Base-by-base conservation (phyloP, 1,284 basidiomycete species). In the Fomitopsis betulina region DNA sequence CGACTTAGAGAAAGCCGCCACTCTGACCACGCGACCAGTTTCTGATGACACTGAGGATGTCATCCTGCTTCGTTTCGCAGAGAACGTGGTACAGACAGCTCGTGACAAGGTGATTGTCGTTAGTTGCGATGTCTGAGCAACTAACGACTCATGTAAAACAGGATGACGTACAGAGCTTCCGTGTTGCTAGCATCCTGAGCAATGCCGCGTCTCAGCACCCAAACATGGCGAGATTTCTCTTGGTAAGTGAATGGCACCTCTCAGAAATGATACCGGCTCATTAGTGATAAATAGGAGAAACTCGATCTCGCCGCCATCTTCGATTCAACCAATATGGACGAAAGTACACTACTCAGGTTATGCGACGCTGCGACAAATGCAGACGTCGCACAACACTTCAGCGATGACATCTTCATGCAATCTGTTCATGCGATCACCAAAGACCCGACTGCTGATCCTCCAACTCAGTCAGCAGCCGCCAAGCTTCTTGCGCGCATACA, bases 191-290 rank as follows among this genome's bases (percentile, higher is more conserved):
- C 32, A 73, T 89, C 56, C 72, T 90, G 37, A 81, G 76, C 43
- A 78, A 84, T 58, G 75, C 81, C 8, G 86, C 87, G 8, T 83
- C 84, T 17, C 88, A 91, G 66, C 77, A 80, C 65, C 81, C 85
- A 1, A 68, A 68, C 12, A 63, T 81, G 60, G 67, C 75, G 5
- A 71, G 68, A 25, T 64, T 67, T 25, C 73, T 83, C 12, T 71
- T 88, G 67, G 81, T 84, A 30, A 64, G 47, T 37, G 17, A 27
- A 1, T 10, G 0, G 38, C 12, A 12, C 1, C 23, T 5, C 5
- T 19, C 17, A 10, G n/a, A 38, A 32, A 8, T 6, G 7, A 43
- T 19, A n/a, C 33, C 35, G 43, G 53, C 38, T 51, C 10, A 51
- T 51, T 6, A 50, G 7, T 52, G 30, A 33, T 35, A 55, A 53